Conservation (phyloP, 2,329 filamentous ascomycete genomes). For the Rutstroemia sp. region DNA sequence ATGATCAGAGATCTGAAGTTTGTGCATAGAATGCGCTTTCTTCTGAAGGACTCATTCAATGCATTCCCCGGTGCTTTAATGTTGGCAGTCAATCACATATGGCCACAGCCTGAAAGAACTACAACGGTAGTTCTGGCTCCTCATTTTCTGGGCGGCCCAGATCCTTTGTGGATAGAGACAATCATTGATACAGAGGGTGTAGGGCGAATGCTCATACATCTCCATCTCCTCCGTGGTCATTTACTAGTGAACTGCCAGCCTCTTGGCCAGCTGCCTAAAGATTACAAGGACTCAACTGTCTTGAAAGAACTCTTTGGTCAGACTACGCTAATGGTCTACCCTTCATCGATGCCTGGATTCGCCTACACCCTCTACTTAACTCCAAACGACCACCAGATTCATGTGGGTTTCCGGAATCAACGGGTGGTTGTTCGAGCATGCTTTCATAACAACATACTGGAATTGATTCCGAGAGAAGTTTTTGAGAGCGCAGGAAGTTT, state of each 20-base stretch:
- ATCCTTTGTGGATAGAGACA: constrained; percentile 32
- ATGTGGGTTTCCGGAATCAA: constrained; percentile 43
- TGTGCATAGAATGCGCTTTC: constrained; percentile 30
- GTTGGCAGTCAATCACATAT: constrained; percentile 34
- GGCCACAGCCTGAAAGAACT: constrained; percentile 32
- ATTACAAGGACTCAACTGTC: constrained; percentile 36
- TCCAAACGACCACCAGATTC: constrained; percentile 38
- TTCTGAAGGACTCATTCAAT: constrained; percentile 32
- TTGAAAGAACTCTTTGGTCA: constrained; percentile 47
- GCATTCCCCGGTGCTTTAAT: constrained; percentile 25
- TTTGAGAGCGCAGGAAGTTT: constrained; percentile 27
- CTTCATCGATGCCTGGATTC: constrained; percentile 47
- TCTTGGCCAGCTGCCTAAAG: constrained; percentile 44
- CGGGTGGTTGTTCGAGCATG: constrained; percentile 38
- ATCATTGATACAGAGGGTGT: constrained; percentile 22
- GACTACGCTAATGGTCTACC: constrained; percentile 42
- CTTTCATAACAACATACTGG: constrained; percentile 21
- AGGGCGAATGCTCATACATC: constrained; percentile 29
- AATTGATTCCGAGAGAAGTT: constrained; percentile 30
- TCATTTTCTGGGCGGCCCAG: constrained; percentile 19
- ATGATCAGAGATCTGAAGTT: constrained; percentile 42
- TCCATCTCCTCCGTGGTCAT: constrained; percentile 40
- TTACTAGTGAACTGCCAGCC: constrained; percentile 41
- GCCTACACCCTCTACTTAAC: constrained; percentile 35
- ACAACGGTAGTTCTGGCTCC: constrained; percentile 18